phyloP scores from a whole-genome alignment of 1,139 yeast genomes.

The Lodderomyces margitis region DNA sequence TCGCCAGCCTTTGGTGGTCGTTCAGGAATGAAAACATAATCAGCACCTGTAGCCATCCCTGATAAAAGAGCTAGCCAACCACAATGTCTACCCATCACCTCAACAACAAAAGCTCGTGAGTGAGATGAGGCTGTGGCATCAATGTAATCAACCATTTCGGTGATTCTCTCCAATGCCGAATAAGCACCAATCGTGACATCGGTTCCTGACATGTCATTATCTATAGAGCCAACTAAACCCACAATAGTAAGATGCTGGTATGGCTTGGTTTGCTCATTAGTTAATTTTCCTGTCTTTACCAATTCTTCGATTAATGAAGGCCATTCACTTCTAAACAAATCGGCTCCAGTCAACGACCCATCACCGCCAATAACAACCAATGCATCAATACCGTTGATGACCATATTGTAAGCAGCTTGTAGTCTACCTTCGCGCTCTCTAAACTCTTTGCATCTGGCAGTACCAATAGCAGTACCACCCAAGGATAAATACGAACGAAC shows the following conservation, averaged over 20 bases:
- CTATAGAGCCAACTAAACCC: slow-evolving; percentile 95
- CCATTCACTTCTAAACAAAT: slow-evolving; percentile 91
- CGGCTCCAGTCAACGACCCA: slow-evolving; percentile 97
- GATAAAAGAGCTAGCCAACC: slow-evolving; percentile 98
- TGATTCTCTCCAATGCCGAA: slow-evolving; percentile 89
- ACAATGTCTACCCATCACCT: slow-evolving; percentile 99
- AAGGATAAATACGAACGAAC: slow-evolving; percentile 88
- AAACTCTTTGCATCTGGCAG: slow-evolving; percentile 88
- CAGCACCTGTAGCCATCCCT: slow-evolving; percentile 94
- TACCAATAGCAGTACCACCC: slow-evolving; percentile 96
- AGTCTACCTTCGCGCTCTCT: slow-evolving; percentile 83
- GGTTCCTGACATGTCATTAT: slow-evolving; percentile 95
- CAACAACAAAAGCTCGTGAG: slow-evolving; percentile 95
- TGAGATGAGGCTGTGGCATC: slow-evolving; percentile 97
- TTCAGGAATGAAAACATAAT: slow-evolving; percentile 90
- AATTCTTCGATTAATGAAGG: slow-evolving; percentile 79
- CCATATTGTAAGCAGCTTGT: slow-evolving; percentile 78
- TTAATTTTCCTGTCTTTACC: slow-evolving; percentile 49
- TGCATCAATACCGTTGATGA: slow-evolving; percentile 89
- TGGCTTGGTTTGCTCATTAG: slow-evolving; percentile 54
- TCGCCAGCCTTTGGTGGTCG: slow-evolving; percentile 64
- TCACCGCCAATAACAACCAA: slow-evolving; percentile 98
- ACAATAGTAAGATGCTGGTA: slow-evolving; percentile 81
- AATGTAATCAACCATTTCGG: slow-evolving; percentile 90
- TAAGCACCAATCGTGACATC: slow-evolving; percentile 97